Evolutionary conservation across 352 stramenopile genomes (phyloP), one percentile per base, ranked within the genome.

Genomic region (Phytophthora europaea): DNA sequence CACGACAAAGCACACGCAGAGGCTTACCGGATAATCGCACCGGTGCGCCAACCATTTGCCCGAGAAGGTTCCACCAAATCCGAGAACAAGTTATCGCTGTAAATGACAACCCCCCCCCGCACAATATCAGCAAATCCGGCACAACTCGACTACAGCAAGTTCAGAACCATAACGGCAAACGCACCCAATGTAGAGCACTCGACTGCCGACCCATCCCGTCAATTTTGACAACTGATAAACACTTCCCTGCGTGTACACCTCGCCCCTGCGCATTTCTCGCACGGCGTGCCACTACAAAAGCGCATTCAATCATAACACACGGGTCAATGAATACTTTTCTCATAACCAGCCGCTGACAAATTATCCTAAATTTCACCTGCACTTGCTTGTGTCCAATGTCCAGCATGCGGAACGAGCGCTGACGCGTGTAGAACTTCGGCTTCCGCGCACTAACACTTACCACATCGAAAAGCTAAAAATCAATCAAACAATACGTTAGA

Each of bases 121-220:
- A 40, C 66, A 34, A 33, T 31, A 15, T 50, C 47, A 28, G 47
- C 5, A 15, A 53, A 8, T 6, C n/a, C n/a, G 18, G 20, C 36
- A 31, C n/a, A 53, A 53, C 10, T 16, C 36, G 15, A 23, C 9
- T 16, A 0, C 22, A 33, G 10, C 20, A 28, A 13, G 3, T 0
- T 31, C 4, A 26, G 1, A 12, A 6, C 1, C 13, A 31, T 53
- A 13, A 6, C 4, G n/a, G 22, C 12, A 68, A n/a, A 50, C 57
- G n/a, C 73, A 93, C 85, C 95, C 95, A 52, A 99, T 96, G 75
- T 98, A 98, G 34, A 99, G 80, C 26, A 98, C 94, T 65, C 94
- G 93, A 28, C 77, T 87, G 66, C 84, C 76, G 59, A 80, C 70
- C 87, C 89, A 88, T 48, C 88, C 70, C n/a, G 87, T 94, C 8